Percentiles rank a stretch among this genome's conserved stretches.
Evolutionary conservation across 108 stramenopile genomes (phyloP).

Genomic region (Skeletonema tropicum): DNA sequence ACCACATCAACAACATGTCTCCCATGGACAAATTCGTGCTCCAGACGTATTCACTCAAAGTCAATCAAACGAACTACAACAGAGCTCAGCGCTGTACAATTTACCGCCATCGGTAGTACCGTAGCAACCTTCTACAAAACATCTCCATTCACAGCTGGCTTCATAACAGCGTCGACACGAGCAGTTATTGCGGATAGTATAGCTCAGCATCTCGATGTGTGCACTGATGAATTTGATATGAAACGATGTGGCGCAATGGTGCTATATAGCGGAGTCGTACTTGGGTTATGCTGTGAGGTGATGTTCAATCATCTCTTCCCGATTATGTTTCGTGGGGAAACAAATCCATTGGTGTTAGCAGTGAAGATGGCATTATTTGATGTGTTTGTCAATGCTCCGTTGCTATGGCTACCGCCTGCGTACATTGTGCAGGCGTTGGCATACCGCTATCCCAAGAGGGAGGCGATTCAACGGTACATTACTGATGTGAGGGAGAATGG

Average conservation of each 20-base stretch:
- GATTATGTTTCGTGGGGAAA: neutral
- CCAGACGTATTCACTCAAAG: too few species aligned
- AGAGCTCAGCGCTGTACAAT: too few species aligned
- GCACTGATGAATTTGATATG: neutral
- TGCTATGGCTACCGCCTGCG: slow-evolving; percentile 30
- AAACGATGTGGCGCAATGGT: neutral
- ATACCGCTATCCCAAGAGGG: slow-evolving; percentile 9
- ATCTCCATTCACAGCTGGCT: slow-evolving; percentile 5
- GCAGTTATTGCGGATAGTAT: slow-evolving; percentile 6
- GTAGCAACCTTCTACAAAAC: slow-evolving; percentile 14
- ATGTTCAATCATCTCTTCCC: slow-evolving; percentile 6
- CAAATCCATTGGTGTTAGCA: neutral
- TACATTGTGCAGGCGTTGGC: slow-evolving; percentile 31
- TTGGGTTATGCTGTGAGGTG: neutral
- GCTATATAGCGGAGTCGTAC: neutral
- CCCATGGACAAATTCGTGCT: too few species aligned
- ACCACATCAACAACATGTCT: too few species aligned
- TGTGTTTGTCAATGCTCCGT: slow-evolving; percentile 20
- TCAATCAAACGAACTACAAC: too few species aligned
- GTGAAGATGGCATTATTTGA: slow-evolving; percentile 22
- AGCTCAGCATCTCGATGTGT: slow-evolving; percentile 2
- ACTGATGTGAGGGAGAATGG: slow-evolving; percentile 25
- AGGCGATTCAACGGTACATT: slow-evolving; percentile 23
- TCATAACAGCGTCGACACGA: slow-evolving; percentile 8
- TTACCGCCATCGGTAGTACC: slow-evolving; percentile 3